Percentiles rank a stretch among this genome's conserved stretches.
Evolutionary conservation across 495 filamentous ascomycete genomes (phyloP).

Genomic region (Annulohypoxylon maeteangense): DNA sequence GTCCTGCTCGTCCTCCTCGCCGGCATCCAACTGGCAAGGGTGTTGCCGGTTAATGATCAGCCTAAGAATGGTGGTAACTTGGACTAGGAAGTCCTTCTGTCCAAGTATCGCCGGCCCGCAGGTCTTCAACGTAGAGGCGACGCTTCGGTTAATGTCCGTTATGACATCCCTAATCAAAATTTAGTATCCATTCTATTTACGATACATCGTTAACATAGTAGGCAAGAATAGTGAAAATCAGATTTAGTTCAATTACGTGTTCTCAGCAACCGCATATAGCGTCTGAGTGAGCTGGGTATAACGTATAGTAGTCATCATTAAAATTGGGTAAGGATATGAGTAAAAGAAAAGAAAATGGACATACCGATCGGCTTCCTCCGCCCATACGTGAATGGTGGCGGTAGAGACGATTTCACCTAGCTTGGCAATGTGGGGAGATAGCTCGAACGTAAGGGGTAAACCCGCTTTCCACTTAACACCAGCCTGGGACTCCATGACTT

Average conservation of each 20-base stretch:
- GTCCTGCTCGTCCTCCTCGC: conserved; percentile 76
- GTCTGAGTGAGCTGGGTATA: conserved; percentile 99
- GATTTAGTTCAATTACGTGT: conserved; percentile 73
- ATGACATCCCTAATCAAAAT: conserved; percentile 74
- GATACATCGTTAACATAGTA: conserved; percentile 12
- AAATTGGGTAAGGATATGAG: conserved; percentile 30
- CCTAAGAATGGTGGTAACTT: conserved; percentile 70
- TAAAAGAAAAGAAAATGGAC: conserved; percentile 43
- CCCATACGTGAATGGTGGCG: conserved; percentile 85
- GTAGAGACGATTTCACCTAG: conserved; percentile 88
- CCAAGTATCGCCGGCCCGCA: conserved; percentile 88
- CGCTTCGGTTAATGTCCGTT: conserved; percentile 93
- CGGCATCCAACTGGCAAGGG: conserved; percentile 90
- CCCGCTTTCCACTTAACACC: conserved; percentile 89
- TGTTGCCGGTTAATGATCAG: conserved; percentile 88
- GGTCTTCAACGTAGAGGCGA: conserved; percentile 90
- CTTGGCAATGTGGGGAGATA: conserved; percentile 79
- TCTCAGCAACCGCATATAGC: conserved; percentile 87
- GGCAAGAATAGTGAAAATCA: conserved; percentile 47
- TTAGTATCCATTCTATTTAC: conserved; percentile 52
- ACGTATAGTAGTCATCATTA: conserved; percentile 89
- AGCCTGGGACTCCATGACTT: conserved; percentile 80
- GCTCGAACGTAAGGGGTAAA: conserved; percentile 81
- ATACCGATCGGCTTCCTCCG: conserved; percentile 92
- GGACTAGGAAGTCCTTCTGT: conserved; percentile 67